Evolutionary conservation across 352 stramenopile species (phyloP), one percentile per base, ranked within the genome.

Genomic region (Phytophthora crassamura): DNA sequence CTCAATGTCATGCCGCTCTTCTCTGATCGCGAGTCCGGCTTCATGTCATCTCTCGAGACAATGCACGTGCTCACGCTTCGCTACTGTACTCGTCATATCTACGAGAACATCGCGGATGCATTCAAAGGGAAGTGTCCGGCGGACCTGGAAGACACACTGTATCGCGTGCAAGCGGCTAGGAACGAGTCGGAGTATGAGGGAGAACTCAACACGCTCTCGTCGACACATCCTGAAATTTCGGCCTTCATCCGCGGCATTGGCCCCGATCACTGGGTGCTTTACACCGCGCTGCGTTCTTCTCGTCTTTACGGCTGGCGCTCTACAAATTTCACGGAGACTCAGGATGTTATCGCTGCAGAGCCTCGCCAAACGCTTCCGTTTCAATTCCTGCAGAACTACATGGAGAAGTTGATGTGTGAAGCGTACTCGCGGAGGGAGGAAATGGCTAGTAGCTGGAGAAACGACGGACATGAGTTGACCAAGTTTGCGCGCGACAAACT

Each of bases 391-490:
- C 22, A 51, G 16, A 25, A 57, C n/a, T 68, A 64, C 42, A 69
- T 69, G 46, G 54, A 58, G 25, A 58, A 65, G 36, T 74, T 68
- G 7, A 73, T 73, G 65, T 33, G 38, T 0, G 34, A 59, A 7
- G 36, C 50, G 4, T 49, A 48, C 28, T 12, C 22, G 0, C 20
- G 25, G 14, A 35, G 61, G 1, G 38, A 40, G 12, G 14, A 43
- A 18, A 18, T 22, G 4, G n/a, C 38, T 4, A 1, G 36, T 4
- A 9, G 35, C 11, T 72, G 64, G 57, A 6, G 28, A 7, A 14
- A 35, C 1, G 38, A 60, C 36, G 64, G 52, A 1, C 12, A 57
- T 6, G 14, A 34, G 2, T 18, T 73, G 5, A 64, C 57, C 4
- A 52, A 42, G 35, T 58, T 64, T 42, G 58, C 58, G 3, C n/a